Evolutionary conservation across 257 asterid genomes (phyloP).

Genomic region (Coffea eugenioides): DNA sequence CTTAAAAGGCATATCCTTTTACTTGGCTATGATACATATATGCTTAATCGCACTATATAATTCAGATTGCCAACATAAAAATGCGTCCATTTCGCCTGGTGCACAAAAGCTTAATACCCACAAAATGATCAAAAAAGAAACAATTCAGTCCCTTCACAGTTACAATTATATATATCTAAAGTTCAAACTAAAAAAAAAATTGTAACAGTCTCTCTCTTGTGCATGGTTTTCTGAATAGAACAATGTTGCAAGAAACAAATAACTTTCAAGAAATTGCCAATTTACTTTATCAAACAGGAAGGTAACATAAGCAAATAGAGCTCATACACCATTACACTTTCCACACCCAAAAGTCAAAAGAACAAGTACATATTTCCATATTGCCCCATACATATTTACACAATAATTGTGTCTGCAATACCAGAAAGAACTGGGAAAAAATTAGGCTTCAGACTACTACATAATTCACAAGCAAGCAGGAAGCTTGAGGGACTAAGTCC

Average conservation of each 20-base stretch:
- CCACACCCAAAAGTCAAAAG: neutral
- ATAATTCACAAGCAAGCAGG: neutral
- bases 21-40: neutral
- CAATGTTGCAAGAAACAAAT: neutral
- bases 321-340: neutral
- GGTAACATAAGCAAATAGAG: neutral
- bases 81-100: neutral
- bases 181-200: neutral
- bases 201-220: neutral
- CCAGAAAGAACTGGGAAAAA: neutral
- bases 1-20: neutral
- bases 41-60: neutral
- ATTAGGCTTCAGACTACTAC: neutral
- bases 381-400: neutral
- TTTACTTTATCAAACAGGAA: neutral
- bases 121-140: neutral
- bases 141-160: neutral
- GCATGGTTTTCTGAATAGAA: neutral
- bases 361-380: neutral
- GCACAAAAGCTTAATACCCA: neutral
- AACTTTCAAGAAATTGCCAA: neutral
- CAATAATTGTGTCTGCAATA: too few species aligned
- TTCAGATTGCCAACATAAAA: neutral
- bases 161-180: neutral
- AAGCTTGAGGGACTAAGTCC: constrained; percentile 12